Percentiles rank a stretch among this genome's conserved stretches.
These are phyloP conservation scores for Fraxinus nigra DNA, from an alignment of 305 asterid species.

Conservation along the genomic window DNA sequence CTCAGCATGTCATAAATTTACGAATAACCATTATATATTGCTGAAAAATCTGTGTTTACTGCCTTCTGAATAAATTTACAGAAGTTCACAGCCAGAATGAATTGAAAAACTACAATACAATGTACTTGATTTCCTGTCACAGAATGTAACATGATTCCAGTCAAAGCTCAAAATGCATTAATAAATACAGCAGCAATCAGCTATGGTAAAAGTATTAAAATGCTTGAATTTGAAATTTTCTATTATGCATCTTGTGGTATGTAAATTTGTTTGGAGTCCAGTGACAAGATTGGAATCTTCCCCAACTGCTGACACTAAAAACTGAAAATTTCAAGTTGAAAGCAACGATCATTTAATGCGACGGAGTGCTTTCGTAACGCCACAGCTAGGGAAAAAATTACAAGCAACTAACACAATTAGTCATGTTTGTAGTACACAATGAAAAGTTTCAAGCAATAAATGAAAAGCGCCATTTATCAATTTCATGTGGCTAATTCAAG, in stretches of 20 bases:
- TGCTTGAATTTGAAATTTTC: background rate
- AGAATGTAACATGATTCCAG: background rate
- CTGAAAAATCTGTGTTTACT: background rate
- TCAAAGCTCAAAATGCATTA: background rate
- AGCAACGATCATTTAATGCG: background rate
- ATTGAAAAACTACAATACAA: background rate
- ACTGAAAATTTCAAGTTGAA: background rate
- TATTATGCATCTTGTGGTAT: background rate
- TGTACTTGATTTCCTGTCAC: background rate
- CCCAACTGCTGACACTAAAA: conserved; percentile 6
- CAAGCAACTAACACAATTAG: background rate
- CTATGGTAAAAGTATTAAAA: background rate
- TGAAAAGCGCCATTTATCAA: background rate
- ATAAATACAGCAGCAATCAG: background rate
- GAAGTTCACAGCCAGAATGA: background rate
- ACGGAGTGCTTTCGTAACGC: background rate
- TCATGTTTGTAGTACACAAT: background rate
- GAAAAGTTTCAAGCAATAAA: conserved; percentile 3
- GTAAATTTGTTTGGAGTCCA: background rate
- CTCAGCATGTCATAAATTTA: background rate
- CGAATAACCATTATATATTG: background rate
- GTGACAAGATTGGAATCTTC: background rate
- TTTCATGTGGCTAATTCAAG: background rate
- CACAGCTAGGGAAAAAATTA: background rate
- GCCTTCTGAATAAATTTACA: background rate